Percentiles rank a stretch among this genome's conserved stretches.
These are phyloP conservation scores for Wickerhamiella spandovensis DNA, from an alignment of 805 yeast species.

Conservation along the genomic window DNA sequence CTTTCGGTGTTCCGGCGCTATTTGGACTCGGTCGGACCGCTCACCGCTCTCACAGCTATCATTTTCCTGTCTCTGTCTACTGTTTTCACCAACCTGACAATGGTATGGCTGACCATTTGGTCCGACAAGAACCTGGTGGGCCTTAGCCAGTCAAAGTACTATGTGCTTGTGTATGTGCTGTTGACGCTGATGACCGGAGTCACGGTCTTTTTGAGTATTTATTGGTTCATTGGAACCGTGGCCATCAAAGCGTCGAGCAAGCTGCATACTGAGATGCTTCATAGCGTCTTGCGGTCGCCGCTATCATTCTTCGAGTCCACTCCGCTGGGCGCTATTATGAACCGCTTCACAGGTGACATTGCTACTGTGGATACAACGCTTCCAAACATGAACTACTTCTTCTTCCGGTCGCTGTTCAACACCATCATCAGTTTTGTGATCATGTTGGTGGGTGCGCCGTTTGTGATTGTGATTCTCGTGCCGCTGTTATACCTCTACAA, in stretches of 20 bases:
- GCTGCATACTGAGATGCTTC: slow-evolving; percentile 56
- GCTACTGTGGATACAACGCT: slow-evolving; percentile 68
- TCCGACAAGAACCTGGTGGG: slow-evolving; percentile 12
- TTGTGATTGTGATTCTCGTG: slow-evolving; percentile 49
- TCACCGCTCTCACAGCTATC: background rate
- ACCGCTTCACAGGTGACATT: slow-evolving; percentile 80
- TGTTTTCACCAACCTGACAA: slow-evolving; percentile 5
- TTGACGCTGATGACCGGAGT: slow-evolving; percentile 26
- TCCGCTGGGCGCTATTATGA: slow-evolving; percentile 80
- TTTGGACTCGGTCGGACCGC: slow-evolving; percentile 6
- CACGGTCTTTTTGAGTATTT: slow-evolving; percentile 17
- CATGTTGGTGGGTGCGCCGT: slow-evolving; percentile 75
- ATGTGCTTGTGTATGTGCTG: slow-evolving; percentile 42
- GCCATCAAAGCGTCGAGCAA: slow-evolving; percentile 10
- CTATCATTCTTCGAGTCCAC: slow-evolving; percentile 92
- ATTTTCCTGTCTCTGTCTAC: slow-evolving; percentile 3
- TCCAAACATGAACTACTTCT: slow-evolving; percentile 23
- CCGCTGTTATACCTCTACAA: slow-evolving; percentile 50
- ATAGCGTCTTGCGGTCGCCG: slow-evolving; percentile 64
- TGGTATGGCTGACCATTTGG: slow-evolving; percentile 16
- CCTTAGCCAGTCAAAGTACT: slow-evolving; percentile 8
- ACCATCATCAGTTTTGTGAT: slow-evolving; percentile 50
- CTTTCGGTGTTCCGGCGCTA: slow-evolving; percentile 7
- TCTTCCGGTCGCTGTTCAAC: slow-evolving; percentile 24
- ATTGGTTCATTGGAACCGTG: slow-evolving; percentile 50